Percentiles rank a stretch among this genome's conserved stretches.
These are phyloP conservation scores for Phanerochaete sordida DNA, from an alignment of 768 basidiomycete species.

Conservation along the genomic window DNA sequence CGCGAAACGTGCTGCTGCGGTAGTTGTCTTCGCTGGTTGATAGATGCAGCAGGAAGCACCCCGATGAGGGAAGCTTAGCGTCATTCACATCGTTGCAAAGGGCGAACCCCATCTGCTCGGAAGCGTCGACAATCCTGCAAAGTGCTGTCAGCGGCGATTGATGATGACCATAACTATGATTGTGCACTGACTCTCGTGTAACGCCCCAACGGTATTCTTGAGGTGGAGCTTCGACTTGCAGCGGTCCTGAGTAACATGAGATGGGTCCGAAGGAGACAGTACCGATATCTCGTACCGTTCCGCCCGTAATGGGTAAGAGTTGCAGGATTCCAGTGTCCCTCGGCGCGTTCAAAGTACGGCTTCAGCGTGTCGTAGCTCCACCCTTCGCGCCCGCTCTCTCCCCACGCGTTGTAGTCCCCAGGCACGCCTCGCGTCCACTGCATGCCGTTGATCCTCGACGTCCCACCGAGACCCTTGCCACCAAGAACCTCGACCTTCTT, in stretches of 20 bases:
- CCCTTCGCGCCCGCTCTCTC: slow-evolving; percentile 18
- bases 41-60: background rate
- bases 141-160: background rate
- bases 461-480: slow-evolving; percentile 29
- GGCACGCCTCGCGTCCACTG: slow-evolving; percentile 26
- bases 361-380: slow-evolving; percentile 29
- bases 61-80: background rate
- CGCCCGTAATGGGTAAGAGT: background rate
- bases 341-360: slow-evolving; percentile 25
- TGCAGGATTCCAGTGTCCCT: slow-evolving; percentile 3
- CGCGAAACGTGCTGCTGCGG: background rate
- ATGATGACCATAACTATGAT: background rate
- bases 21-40: background rate
- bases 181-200: background rate
- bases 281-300: background rate
- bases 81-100: background rate
- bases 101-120: background rate
- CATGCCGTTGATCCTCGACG: slow-evolving; percentile 27
- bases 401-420: slow-evolving; percentile 30
- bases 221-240: background rate
- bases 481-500: slow-evolving; percentile 14
- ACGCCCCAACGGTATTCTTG: background rate
- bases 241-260: background rate
- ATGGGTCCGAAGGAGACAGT: background rate
- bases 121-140: background rate